Evolutionary conservation across 768 basidiomycete species (phyloP), one percentile per base, ranked within the genome.

Genomic region (Auricularia cornea): DNA sequence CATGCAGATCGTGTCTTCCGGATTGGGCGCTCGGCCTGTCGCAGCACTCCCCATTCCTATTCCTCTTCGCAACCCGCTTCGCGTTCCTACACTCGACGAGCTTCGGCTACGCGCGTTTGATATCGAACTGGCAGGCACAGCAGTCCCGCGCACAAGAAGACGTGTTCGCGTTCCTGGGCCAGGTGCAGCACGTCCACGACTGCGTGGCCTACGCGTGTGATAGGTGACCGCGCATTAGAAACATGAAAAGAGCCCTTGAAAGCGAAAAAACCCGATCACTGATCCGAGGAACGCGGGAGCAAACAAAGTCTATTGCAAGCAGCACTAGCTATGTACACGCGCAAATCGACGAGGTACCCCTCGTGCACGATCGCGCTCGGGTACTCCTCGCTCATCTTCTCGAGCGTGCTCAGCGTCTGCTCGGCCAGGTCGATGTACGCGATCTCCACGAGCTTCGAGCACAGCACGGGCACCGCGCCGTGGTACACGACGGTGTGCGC

Each of bases 331-430:
- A n/a, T n/a, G n/a, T n/a, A n/a, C n/a, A n/a, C n/a, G n/a, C n/a
- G n/a, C n/a, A n/a, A n/a, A n/a, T n/a, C n/a, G n/a, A n/a, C n/a
- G n/a, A n/a, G n/a, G n/a, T n/a, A n/a, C n/a, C 94, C 94, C 77
- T 98, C 97, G 62, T 93, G 88, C 28, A 97, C 94, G 68, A 99
- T 97, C 18, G 94, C 87, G 67, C 90, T 89, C 1, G 97, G 95
- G 68, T 94, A 95, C 74, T 98, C 97, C 72, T 96, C 94, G 3
- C 96, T 96, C 38, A 99, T 95, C 78, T 99, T 99, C 78, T 98
- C 93, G 79, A 97, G 80, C 0, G 96, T 99, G 96, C 98, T 71
- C 67, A 99, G 78, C 10, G 96, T 98, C 77, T 99, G 97, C 73
- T 98, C 97, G 16, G 97, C 97, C 54, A 99, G 81, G 75, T 99